Evolutionary conservation across 179 eudicot species (phyloP).

Genomic region (Actinidia chinensis): DNA sequence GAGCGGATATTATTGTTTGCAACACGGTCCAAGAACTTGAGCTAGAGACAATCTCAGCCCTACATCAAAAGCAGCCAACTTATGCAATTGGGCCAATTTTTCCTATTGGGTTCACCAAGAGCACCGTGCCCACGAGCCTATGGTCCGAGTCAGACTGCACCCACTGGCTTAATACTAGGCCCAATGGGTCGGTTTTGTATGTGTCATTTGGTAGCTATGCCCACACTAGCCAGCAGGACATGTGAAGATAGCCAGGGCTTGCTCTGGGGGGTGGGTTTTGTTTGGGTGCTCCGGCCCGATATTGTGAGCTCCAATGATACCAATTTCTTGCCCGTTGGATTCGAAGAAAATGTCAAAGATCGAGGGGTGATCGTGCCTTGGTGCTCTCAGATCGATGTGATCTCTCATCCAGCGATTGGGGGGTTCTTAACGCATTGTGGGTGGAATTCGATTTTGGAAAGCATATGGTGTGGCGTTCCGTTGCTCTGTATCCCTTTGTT

Average conservation of each 20-base stretch:
- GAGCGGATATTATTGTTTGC: conserved; percentile 49
- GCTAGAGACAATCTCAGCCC: conserved; percentile 39
- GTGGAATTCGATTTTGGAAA: conserved; percentile 44
- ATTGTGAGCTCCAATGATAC: conserved; percentile 49
- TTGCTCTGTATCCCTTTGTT: conserved; percentile 38
- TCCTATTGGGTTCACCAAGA: conserved; percentile 38
- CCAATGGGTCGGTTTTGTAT: conserved; percentile 35
- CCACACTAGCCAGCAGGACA: conserved; percentile 20
- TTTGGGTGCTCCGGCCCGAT: conserved; percentile 29
- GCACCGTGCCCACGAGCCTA: conserved; percentile 28
- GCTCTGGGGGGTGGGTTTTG: conserved; percentile 16
- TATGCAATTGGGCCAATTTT: conserved; percentile 71
- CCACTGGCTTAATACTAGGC: conserved; percentile 36
- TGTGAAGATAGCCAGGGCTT: conserved; percentile 34
- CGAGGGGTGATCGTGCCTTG: conserved; percentile 36
- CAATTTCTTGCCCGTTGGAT: conserved; percentile 45
- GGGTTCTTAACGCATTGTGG: conserved; percentile 42
- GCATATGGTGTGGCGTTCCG: conserved; percentile 36
- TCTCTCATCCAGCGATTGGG: conserved; percentile 30
- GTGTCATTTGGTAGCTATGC: conserved; percentile 35
- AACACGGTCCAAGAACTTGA: conserved; percentile 70
- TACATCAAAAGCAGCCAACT: conserved; percentile 35
- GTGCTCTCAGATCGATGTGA: conserved; percentile 59
- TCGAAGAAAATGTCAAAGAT: conserved; percentile 30
- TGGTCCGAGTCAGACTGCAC: conserved; percentile 40